Conservation (phyloP, 129 eudicot genomes). For the Chrysanthemum seticuspe region DNA sequence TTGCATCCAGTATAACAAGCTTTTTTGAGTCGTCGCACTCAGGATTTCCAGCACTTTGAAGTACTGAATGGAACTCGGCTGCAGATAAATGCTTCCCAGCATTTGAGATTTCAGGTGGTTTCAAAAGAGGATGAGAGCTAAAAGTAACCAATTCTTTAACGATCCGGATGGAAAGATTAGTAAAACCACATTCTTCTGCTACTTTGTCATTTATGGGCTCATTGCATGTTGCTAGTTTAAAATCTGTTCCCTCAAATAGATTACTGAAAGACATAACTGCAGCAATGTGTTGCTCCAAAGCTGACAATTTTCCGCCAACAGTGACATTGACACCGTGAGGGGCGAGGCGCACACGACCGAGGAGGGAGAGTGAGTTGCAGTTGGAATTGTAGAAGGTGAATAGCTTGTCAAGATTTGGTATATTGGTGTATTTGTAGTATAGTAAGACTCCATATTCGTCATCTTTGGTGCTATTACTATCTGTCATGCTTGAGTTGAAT, state of each 20-base stretch:
- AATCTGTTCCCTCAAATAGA: constrained; percentile 82
- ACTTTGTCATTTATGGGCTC: constrained; percentile 63
- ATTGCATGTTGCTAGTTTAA: constrained; percentile 75
- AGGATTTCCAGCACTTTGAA: constrained; percentile 50
- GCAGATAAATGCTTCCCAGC: constrained; percentile 89
- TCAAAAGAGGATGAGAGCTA: constrained; percentile 60
- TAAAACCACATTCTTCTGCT: constrained; percentile 85
- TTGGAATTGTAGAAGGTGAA: constrained; percentile 58
- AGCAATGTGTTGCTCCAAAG: constrained; percentile 71
- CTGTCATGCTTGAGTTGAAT: constrained; percentile 24
- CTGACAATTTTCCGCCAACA: constrained; percentile 70
- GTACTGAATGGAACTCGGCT: constrained; percentile 71
- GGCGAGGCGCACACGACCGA: constrained; percentile 90
- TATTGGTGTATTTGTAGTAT: constrained; percentile 70
- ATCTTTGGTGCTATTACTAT: constrained; percentile 19
- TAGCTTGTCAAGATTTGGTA: constrained; percentile 58
- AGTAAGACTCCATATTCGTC: constrained; percentile 57
- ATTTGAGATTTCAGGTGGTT: constrained; percentile 72
- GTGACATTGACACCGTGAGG: constrained; percentile 88
- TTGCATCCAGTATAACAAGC: constrained; percentile 76
- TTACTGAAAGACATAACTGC: constrained; percentile 43
- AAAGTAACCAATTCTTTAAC: constrained; percentile 95
- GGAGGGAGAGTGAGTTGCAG: constrained; percentile 72
- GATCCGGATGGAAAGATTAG: constrained; percentile 78
- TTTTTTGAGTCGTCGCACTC: constrained; percentile 32